Evolutionary conservation across 2,329 filamentous ascomycete species (phyloP), one percentile per base, ranked within the genome.

Genomic region (Calonectria hongkongensis): DNA sequence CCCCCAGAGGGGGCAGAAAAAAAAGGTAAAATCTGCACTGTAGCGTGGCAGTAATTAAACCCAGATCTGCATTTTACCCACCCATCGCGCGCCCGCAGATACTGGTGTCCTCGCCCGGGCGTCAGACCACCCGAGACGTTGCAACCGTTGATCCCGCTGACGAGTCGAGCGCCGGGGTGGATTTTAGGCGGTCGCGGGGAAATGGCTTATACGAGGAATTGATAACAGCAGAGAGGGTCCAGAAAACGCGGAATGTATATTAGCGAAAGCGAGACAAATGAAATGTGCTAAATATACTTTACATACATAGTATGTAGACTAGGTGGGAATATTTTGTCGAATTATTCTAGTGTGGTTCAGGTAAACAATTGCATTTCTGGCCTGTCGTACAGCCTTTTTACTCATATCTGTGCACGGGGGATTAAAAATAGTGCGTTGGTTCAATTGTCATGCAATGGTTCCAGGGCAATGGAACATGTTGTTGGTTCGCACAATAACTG

Each of bases 1-100:
- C 41, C 8, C 27, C 13, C 33, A 16, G 41, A 3, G 27, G 33
- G 18, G 10, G 21, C 21, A 21, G 30, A 58, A 39, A 21, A 58
- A 58, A 58, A 58, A 58, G 7, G 36, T 21, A 39, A 60, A 25
- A 15, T 60, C 54, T 6, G 12, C 33, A 10, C 33, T 41, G 54
- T 39, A 60, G 39, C 54, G 54, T 60, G 54, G 54, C 54, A 60
- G 54, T 58, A 58, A 58, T 60, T 60, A 60, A 60, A 60, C 33
- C 54, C 33, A 60, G 54, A 60, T 60, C 54, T 36, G 21, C 33
- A 13, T 7, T 48, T 48, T 60, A 41, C 33, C 54, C 54, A 39
- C 33, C 54, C 54, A n/a, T 10, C 30, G 21, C n/a, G 54, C 54
- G 54, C 54, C 54, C 54, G 54, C 54, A 58, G 4, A 39, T 1